These are phyloP conservation scores for Apiospora malaysiana DNA, from an alignment of 2,329 filamentous ascomycete genomes.

Conservation along the genomic window DNA sequence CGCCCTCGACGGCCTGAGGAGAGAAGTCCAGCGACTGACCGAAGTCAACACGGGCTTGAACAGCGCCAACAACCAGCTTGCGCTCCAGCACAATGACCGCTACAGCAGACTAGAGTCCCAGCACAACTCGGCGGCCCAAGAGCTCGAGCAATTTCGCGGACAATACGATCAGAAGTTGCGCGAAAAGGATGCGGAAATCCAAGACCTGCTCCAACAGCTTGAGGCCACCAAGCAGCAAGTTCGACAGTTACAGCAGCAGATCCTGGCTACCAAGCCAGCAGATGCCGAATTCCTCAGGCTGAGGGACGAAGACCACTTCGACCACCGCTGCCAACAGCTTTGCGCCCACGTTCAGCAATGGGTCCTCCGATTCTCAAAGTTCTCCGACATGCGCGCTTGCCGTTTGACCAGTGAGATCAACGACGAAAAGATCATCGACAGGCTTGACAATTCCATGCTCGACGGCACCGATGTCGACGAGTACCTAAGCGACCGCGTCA, in stretches of 20 bases:
- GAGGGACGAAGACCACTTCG: constrained; percentile 93
- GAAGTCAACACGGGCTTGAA: constrained; percentile 83
- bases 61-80: constrained; percentile 78
- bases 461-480: constrained; percentile 92
- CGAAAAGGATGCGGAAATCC: constrained; percentile 85
- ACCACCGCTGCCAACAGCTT: constrained; percentile 89
- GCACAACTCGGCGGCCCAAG: constrained; percentile 68
- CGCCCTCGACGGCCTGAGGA: constrained; percentile 79
- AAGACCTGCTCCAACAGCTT: constrained; percentile 77
- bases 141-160: constrained; percentile 72
- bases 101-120: constrained; percentile 71
- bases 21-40: constrained; percentile 79
- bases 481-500: constrained; percentile 86
- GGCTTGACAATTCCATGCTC: constrained; percentile 91
- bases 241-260: constrained; percentile 61
- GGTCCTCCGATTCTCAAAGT: constrained; percentile 97
- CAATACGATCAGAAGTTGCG: constrained; percentile 70
- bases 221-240: constrained; percentile 72
- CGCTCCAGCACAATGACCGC: constrained; percentile 75
- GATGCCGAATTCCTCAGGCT: constrained; percentile 78
- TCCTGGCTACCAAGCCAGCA: constrained; percentile 62
- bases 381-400: constrained; percentile 90
- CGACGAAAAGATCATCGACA: constrained; percentile 91
- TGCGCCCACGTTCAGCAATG: constrained; percentile 97
- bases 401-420: constrained; percentile 83